Conservation (phyloP, 352 stramenopile species). For the Globisporangium carolinianum region DNA sequence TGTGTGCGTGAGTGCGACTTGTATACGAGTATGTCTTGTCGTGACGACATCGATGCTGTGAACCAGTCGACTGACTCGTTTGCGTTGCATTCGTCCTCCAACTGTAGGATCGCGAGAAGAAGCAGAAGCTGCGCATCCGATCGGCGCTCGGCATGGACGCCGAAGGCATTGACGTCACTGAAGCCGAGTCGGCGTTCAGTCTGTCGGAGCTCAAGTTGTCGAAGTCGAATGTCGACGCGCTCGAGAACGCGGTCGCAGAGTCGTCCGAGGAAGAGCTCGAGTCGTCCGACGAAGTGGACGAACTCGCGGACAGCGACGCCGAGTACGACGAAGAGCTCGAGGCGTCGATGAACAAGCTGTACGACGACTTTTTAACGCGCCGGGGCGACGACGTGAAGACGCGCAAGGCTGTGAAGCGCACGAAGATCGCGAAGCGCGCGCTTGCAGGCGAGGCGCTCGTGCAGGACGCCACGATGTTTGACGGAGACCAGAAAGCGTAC, state of each 20-base stretch:
- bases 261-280: constrained; percentile 38
- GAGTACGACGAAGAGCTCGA: constrained; percentile 80
- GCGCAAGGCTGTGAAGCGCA: constrained; percentile 79
- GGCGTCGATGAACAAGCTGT: constrained; percentile 80
- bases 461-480: constrained; percentile 76
- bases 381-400: constrained; percentile 79
- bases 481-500: constrained; percentile 74
- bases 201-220: constrained; percentile 71
- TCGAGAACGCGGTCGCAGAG: constrained; percentile 58
- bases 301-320: constrained; percentile 53
- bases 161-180: constrained; percentile 74
- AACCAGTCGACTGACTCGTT: constrained; percentile 7
- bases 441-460: constrained; percentile 73
- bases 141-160: constrained; percentile 79
- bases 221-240: constrained; percentile 66
- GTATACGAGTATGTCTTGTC: neutral
- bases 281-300: constrained; percentile 28
- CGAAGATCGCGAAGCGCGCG: constrained; percentile 79
- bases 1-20: constrained; percentile 13
- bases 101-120: constrained; percentile 76
- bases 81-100: neutral
- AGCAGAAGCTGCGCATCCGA: constrained; percentile 78
- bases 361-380: constrained; percentile 73
- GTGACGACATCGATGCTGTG: no score
- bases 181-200: constrained; percentile 77